Evolutionary conservation across 768 basidiomycete genomes (phyloP), one percentile per base, ranked within the genome.

Genomic region (Agaricus bisporus): DNA sequence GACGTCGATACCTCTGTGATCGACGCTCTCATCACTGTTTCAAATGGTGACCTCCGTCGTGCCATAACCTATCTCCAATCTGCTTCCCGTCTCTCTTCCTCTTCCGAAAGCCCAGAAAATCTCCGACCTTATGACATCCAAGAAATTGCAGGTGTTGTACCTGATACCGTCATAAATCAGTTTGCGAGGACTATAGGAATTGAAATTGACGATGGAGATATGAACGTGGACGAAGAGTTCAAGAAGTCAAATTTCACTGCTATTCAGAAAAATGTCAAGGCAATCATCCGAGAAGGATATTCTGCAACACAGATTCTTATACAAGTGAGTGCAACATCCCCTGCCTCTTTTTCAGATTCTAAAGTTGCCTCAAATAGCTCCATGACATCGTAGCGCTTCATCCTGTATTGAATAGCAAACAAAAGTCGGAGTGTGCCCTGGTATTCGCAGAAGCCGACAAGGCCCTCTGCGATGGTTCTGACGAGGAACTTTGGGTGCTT

Each of bases 21-120:
- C 51, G 69, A 81, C 38, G 71, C 86, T 1, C 81, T 97, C 53
- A 88, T 97, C 56, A 74, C 70, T 37, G 83, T 86, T 36, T 95
- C 95, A 2, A 80, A 82, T 43, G 97, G 97, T 39, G 97, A 99
- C 70, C 81, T 99, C 50, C 86, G 97, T 48, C 91, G 97, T 49
- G 88, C 95, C 20, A 98, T 99, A 66, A 99, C 97, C 18, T 98
- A 95, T 67, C 79, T 99, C 25, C 97, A 99, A 65, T 98, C 95
- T 18, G 95, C 95, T 5, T 86, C 91, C 38, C 83, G 97, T 22
- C 76, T 99, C 32, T 86, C 94, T 35, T 73, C 82, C 5, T 87
- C 88, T 1, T 84, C 84, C 10, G 69, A 65, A 37, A 86, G 89
- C 1, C 88, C 90, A 0, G 82, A 81, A 15, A 75, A 81, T 28